Evolutionary conservation across 306 rosid genomes (phyloP), one percentile per base, ranked within the genome.

Genomic region (Castanospermum australe): DNA sequence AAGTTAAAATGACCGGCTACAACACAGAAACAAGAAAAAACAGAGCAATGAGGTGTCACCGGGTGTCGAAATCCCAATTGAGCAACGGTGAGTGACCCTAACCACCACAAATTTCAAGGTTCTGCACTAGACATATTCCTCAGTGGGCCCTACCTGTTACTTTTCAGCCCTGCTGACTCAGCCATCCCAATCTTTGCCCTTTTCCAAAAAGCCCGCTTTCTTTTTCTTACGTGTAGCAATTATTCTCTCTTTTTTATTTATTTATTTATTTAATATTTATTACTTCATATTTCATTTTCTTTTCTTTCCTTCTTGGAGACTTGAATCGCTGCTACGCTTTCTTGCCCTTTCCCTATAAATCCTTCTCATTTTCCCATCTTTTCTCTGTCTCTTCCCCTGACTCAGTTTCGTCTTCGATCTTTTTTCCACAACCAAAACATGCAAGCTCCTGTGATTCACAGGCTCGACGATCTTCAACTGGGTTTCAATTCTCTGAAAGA

Each of bases 401-500:
- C 15, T 5, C 4, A n/a, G 14, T 7, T 62, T 5, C 28, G 4
- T 0, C 55, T 35, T 24, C 33, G 47, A 33, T 24, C 51, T 2
- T 25, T 77, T 36, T 17, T 5, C 20, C 33, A 24, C 28, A 73
- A 3, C n/a, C 33, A 8, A 33, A 63, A 10, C 48, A 95, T 95
- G 98, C 96, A 95, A 68, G 81, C 90, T 54, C 94, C 96, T 2
- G 87, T 93, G 22, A 87, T 93, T 20, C 92, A 86, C 56, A 87
- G 90, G 68, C 75, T 95, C 45, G 76, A 38, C 69, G 81, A 92
- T 63, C 78, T 93, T 9, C 88, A 79, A 39, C 54, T 79, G 2
- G 85, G 85, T 51, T 41, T 85, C 0, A 75, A 71, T 60, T 85
- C 91, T 9, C 73, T 90, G 44, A 86, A 87, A 0, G 89, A 72